Evolutionary conservation across 179 eudicot species (phyloP), one percentile per base, ranked within the genome.

Genomic region (Vitellaria paradoxa): DNA sequence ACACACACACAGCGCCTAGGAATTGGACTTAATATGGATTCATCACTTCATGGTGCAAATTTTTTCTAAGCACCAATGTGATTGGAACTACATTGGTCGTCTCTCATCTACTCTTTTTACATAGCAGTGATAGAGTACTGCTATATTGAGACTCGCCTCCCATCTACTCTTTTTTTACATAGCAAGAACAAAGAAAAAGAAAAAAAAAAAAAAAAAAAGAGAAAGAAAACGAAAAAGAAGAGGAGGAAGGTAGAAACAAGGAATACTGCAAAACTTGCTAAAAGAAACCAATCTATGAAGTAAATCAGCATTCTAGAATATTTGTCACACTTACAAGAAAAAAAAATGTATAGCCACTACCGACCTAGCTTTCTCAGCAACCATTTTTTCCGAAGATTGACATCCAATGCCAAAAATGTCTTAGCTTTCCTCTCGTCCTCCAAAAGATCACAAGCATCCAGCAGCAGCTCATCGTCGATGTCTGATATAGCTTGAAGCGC

Each of bases 371-470:
- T 84, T 65, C 86, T 80, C 18, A 81, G 74, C 79, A 84, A 77
- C 86, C 86, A 84, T 75, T 81, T 84, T 66, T 81, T 84, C 50
- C 86, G 81, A 17, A 84, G 77, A 14, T 61, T 68, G 11, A 55
- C 77, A 75, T 75, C 84, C 74, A 84, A 78, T 13, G 86, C 86
- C 71, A 84, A 75, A 66, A 84, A 84, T 6, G 81, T 84, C 77
- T 81, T 77, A 4, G 84, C 86, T 73, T 80, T 84, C 60, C 73
- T 84, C 80, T 84, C 86, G 78, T 84, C 86, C 72, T 84, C 83
- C 59, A 84, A 68, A 26, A 84, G 74, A 70, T 84, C 86, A 60
- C 86, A 84, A 49, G 71, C 81, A 68, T 84, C 86, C 77, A 84
- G 65, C 45, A 84, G 70, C 46, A 84, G 83, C 49, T 84, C 86